Evolutionary conservation across 352 stramenopile species (phyloP).

Genomic region (Phytophthora pseudosyringae): DNA sequence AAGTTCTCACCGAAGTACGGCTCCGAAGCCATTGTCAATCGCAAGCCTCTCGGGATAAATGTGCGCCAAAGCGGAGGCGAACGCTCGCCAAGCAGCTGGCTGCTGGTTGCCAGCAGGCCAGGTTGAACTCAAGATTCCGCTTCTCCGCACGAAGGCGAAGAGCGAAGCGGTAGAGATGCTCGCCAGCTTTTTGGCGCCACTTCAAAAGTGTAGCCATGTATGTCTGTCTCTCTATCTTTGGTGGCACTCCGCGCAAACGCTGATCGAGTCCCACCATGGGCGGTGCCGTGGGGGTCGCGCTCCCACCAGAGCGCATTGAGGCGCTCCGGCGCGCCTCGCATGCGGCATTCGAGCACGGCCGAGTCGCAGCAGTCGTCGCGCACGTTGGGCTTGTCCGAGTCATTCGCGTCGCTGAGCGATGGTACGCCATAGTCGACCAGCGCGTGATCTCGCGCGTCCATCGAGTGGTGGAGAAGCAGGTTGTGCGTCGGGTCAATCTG

Average conservation of each 20-base stretch:
- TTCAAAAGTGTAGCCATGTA: conserved; percentile 31
- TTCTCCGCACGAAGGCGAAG: conserved; percentile 2
- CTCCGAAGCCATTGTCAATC: neutral
- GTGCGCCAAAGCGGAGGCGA: neutral
- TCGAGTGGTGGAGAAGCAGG: conserved; percentile 55
- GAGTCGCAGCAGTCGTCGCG: conserved; percentile 37
- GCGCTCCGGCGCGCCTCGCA: conserved; percentile 27
- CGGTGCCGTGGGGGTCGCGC: conserved; percentile 49
- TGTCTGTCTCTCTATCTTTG: conserved; percentile 35
- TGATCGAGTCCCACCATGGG: conserved; percentile 40
- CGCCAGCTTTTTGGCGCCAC: neutral
- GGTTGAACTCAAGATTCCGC: conserved; percentile 10
- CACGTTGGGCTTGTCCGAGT: conserved; percentile 43
- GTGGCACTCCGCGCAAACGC: neutral
- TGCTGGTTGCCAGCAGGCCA: neutral
- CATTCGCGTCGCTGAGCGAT: conserved; percentile 44
- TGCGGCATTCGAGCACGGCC: conserved; percentile 34
- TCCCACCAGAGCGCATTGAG: conserved; percentile 33
- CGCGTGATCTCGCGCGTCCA: conserved; percentile 56
- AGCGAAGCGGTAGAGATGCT: conserved; percentile 24
- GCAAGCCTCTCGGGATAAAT: neutral
- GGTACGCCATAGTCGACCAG: conserved; percentile 64
- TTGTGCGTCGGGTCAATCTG: conserved; percentile 48
- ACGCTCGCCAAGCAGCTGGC: neutral
- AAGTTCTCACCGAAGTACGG: neutral